Evolutionary conservation across 371 early-diverging fungal genomes (phyloP).

Genomic region (Apophysomyces trapeziformis): DNA sequence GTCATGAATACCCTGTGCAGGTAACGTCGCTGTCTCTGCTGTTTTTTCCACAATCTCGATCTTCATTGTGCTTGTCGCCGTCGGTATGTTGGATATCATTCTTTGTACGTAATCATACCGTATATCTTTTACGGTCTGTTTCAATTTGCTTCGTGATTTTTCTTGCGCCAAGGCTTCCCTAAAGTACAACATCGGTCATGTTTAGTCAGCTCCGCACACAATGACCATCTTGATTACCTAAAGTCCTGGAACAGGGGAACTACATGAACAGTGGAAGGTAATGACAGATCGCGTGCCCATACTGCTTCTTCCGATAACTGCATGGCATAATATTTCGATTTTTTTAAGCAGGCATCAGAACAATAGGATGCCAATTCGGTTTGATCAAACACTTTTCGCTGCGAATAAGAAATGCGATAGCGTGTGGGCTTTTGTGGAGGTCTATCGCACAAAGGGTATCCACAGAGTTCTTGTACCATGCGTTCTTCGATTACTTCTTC

Average conservation of each 20-base stretch:
- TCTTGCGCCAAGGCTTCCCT: constrained; percentile 38
- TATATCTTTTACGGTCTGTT: constrained; percentile 25
- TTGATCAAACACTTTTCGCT: constrained; percentile 71
- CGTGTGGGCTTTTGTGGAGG: constrained; percentile 33
- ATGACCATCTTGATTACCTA: constrained; percentile 28
- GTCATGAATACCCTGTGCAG: constrained; percentile 33
- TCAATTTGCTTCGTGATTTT: constrained; percentile 14
- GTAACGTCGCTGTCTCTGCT: neutral
- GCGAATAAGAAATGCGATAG: constrained; percentile 61
- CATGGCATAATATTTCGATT: constrained; percentile 60
- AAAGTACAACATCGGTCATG: neutral
- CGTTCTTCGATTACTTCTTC: constrained; percentile 70
- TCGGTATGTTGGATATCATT: constrained; percentile 33
- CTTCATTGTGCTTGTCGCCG: constrained; percentile 12
- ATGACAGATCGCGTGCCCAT: constrained; percentile 49
- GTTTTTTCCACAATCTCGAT: constrained; percentile 41
- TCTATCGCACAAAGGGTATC: constrained; percentile 68
- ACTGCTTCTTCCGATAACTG: constrained; percentile 73
- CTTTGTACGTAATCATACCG: constrained; percentile 44
- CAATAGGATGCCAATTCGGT: constrained; percentile 64
- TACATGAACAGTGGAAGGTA: constrained; percentile 27
- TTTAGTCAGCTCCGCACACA: neutral
- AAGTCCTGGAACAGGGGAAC: constrained; percentile 34
- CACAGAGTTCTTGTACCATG: constrained; percentile 65
- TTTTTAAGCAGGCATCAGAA: constrained; percentile 62